Evolutionary conservation across 495 filamentous ascomycete species (phyloP), one percentile per base, ranked within the genome.

Genomic region (Monascus purpureus): DNA sequence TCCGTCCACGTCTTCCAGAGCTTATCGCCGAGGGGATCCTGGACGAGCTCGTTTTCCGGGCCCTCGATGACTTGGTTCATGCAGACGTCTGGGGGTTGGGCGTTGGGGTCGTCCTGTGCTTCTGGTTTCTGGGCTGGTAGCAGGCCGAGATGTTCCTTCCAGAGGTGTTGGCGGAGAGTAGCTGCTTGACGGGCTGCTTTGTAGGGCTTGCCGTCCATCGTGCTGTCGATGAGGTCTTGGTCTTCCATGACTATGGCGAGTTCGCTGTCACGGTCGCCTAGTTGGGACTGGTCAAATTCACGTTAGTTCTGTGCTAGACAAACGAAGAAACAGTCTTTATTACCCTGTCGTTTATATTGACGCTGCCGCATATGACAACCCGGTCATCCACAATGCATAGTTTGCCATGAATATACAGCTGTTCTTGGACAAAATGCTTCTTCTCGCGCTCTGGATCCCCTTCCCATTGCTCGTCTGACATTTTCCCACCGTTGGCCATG

Each of bases 191-290:
- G 71, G 13, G 75, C 76, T 1, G 84, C 88, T 34, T 74, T 63
- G 50, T 72, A 93, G 1, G 73, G 65, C 35, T 75, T 38, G 6
- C 88, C 84, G 40, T 83, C 68, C 88, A 96, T 95, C 5, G 47
- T 69, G 22, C 71, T 80, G 23, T 67, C 60, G 25, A 95, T 67
- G n/a, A 59, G 61, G 13, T 77, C 70, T 23, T 72, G 77, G 52
- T 97, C 88, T 57, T 92, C 79, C 67, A 94, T 82, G 12, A 95
- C 81, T 29, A 93, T 82, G 25, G 79, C 73, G n/a, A 97, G 63
- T 54, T 97, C 90, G 36, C 77, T 84, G 48, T 97, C 90, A 47
- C 92, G 85, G 46, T 74, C 69, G 11, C 88, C 90, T 13, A 88
- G 61, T 61, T 94, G 88, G 11, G 82, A 92, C 46, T 74, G 36